phyloP scores from a whole-genome alignment of 257 asterid species.

The Nicotiana noctiflora region DNA sequence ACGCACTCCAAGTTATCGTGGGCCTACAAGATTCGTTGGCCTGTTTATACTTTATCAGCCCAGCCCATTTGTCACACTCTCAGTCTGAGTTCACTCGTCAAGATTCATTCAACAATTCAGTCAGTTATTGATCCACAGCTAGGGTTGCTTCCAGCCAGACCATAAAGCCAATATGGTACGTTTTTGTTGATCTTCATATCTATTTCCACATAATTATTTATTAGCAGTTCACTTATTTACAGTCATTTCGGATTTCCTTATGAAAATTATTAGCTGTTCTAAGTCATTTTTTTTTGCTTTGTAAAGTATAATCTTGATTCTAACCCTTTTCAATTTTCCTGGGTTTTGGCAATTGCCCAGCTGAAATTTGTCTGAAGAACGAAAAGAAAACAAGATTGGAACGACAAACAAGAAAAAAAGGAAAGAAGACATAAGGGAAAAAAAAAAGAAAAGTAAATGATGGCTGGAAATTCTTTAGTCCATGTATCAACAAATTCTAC shows the following conservation, averaged over 20 bases:
- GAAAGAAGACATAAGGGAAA: not conserved
- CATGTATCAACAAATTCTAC: slow-evolving; percentile 40
- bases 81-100: not conserved
- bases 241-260: not conserved
- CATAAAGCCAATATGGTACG: not conserved
- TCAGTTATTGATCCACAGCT: not conserved
- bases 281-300: no score
- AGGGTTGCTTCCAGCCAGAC: not conserved
- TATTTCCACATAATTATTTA: not conserved
- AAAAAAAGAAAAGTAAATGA: slow-evolving; percentile 4
- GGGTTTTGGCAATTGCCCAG: not conserved
- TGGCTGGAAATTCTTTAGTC: slow-evolving; percentile 47
- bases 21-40: not conserved
- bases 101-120: not conserved
- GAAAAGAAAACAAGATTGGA: not conserved
- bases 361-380: not conserved
- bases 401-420: not conserved
- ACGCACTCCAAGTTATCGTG: not conserved
- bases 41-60: not conserved
- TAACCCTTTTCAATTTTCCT: not conserved
- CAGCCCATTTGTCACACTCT: not conserved
- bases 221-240: not conserved
- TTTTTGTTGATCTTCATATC: not conserved
- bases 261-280: not conserved
- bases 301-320: not conserved